A percentile compares a stretch with the other conserved stretches of the same genome.
Conservation (phyloP, 257 asterid species). For the Knoxia roxburghii region DNA sequence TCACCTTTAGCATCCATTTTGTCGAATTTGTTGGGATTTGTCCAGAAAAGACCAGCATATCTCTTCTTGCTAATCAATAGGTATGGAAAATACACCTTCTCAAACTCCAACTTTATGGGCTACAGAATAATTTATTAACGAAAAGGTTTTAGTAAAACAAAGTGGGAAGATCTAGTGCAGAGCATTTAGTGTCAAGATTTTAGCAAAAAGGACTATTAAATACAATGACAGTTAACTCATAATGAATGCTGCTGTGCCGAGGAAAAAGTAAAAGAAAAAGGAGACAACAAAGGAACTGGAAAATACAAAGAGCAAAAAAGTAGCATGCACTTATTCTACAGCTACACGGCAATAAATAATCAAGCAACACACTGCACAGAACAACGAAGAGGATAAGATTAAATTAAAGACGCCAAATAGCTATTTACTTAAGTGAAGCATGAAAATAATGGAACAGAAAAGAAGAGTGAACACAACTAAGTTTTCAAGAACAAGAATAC, state of each 20-base stretch:
- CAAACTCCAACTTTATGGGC: conserved; percentile 97
- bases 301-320: not conserved
- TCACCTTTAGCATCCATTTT: conserved; percentile 98
- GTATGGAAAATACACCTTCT: conserved; percentile 94
- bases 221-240: conserved; percentile 80
- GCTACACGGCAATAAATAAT: too few relatives aligned
- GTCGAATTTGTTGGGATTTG: conserved; percentile 87
- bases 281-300: not conserved
- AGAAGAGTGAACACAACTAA: not conserved
- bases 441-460: not conserved
- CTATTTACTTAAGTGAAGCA: not conserved
- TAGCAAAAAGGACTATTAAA: not conserved
- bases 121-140: conserved; percentile 31
- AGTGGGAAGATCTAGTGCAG: not conserved
- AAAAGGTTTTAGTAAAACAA: conserved; percentile 1
- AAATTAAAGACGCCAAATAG: not conserved
- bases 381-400: not conserved
- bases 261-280: too few relatives aligned
- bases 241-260: conserved; percentile 89
- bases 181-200: not conserved
- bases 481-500: not conserved
- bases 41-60: conserved; percentile 98
- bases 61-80: conserved; percentile 96
- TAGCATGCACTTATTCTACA: not conserved
- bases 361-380: too few relatives aligned